Conservation (phyloP, 805 yeast species). For the Kurtzmaniella cleridarum region DNA sequence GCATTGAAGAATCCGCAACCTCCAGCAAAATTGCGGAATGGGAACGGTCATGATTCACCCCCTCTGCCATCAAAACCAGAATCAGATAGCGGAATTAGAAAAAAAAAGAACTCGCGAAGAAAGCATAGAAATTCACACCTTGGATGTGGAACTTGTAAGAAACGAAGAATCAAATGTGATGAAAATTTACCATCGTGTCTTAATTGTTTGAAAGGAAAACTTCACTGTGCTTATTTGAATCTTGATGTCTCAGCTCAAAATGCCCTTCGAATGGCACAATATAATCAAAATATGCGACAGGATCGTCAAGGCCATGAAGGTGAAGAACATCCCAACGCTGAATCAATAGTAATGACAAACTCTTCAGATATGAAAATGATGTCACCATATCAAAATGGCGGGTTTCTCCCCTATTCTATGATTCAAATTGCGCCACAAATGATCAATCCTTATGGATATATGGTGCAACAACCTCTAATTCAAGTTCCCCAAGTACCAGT, state of each 20-base stretch:
- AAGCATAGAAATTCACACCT: constrained; percentile 64
- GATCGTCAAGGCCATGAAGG: constrained; percentile 13
- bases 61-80: constrained; percentile 5
- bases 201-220: constrained; percentile 42
- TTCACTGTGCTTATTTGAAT: constrained; percentile 41
- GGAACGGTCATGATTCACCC: constrained; percentile 4
- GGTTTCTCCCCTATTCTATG: constrained; percentile 9
- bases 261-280: constrained; percentile 46
- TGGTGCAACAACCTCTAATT: too few species aligned
- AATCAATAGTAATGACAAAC: too few species aligned
- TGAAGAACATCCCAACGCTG: too few species aligned
- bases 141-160: constrained; percentile 66
- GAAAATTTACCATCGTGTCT: constrained; percentile 45
- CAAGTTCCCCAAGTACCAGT: too few species aligned
- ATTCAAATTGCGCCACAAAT: constrained; percentile 7
- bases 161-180: constrained; percentile 47
- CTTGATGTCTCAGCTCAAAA: constrained; percentile 45
- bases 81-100: constrained; percentile 7
- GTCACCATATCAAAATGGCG: too few species aligned
- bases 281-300: constrained; percentile 30
- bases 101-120: constrained; percentile 45
- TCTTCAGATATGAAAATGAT: too few species aligned
- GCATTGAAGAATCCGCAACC: constrained; percentile 33
- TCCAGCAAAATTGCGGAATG: constrained; percentile 18
- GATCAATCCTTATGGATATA: neutral